Percentiles rank a stretch among this genome's conserved stretches.
These are phyloP conservation scores for Sporothrix brasiliensis DNA, from an alignment of 2,329 filamentous ascomycete genomes.

Conservation along the genomic window DNA sequence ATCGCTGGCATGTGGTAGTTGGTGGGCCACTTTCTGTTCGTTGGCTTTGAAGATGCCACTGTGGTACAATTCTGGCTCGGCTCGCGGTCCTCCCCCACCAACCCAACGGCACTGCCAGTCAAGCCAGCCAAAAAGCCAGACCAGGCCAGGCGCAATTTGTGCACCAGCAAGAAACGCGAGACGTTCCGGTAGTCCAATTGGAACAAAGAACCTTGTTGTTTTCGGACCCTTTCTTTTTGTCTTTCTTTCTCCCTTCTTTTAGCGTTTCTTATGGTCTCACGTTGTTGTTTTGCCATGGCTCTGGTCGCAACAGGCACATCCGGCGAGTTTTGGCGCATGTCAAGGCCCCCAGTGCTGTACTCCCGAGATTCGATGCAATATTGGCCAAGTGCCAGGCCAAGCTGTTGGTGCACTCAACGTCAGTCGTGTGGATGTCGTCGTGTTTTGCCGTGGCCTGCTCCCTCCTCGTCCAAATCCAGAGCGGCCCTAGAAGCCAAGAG, in stretches of 20 bases:
- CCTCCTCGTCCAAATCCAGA: neutral
- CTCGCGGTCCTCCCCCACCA: constrained; percentile 30
- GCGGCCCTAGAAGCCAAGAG: neutral
- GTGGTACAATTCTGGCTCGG: constrained; percentile 24
- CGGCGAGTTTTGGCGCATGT: constrained; percentile 14
- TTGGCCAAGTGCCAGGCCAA: neutral
- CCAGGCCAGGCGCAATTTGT: neutral
- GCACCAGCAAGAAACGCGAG: constrained; percentile 16
- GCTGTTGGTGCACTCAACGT: neutral
- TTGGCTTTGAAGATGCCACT: constrained; percentile 6
- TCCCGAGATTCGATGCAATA: neutral
- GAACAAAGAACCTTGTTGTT: constrained; percentile 9
- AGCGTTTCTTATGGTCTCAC: neutral
- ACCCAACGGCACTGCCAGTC: constrained; percentile 4
- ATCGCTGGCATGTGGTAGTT: neutral
- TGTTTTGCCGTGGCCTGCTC: neutral
- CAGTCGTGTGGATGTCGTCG: neutral
- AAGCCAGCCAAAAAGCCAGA: constrained; percentile 13
- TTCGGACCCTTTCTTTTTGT: neutral
- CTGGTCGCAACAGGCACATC: constrained; percentile 14
- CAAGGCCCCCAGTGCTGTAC: neutral
- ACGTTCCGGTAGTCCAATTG: neutral
- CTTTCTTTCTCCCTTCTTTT: constrained; percentile 3
- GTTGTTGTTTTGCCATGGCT: neutral
- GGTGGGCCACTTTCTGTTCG: constrained; percentile 8